Percentiles rank a stretch among this genome's conserved stretches.
Conservation (phyloP, 805 yeast species). For the Brettanomyces sp. region DNA sequence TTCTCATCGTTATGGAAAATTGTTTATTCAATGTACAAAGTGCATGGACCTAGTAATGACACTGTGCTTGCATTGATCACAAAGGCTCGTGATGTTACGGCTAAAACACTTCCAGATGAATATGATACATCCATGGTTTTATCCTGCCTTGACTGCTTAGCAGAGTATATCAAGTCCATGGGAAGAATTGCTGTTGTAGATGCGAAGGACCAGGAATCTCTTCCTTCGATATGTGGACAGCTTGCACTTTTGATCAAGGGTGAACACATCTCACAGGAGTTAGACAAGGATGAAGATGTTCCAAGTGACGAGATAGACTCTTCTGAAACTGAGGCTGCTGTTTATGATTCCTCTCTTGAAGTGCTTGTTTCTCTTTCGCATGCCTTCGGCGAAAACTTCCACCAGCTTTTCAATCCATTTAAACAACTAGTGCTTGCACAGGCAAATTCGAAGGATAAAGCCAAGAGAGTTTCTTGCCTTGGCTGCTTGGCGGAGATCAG, state of each 20-base stretch:
- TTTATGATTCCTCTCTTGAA: constrained; percentile 80
- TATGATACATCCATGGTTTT: constrained; percentile 78
- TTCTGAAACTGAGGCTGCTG: constrained; percentile 53
- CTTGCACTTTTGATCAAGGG: constrained; percentile 68
- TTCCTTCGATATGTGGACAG: constrained; percentile 64
- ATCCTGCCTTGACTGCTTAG: constrained; percentile 62
- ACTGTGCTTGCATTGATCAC: constrained; percentile 50
- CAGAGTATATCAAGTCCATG: constrained; percentile 55
- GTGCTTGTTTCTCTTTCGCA: constrained; percentile 68
- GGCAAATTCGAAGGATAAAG: constrained; percentile 52
- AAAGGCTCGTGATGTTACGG: constrained; percentile 58
- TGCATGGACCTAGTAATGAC: constrained; percentile 43
- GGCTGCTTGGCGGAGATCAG: constrained; percentile 90
- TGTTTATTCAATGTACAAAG: constrained; percentile 55
- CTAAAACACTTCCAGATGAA: constrained; percentile 62
- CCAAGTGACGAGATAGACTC: constrained; percentile 30
- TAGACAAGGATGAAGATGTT: constrained; percentile 40
- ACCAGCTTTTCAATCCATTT: constrained; percentile 60
- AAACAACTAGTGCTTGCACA: constrained; percentile 52
- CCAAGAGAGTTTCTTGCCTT: constrained; percentile 73
- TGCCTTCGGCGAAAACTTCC: constrained; percentile 73
- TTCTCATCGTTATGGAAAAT: constrained; percentile 76
- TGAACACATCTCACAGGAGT: constrained; percentile 75
- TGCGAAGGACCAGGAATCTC: constrained; percentile 39
- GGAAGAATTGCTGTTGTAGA: constrained; percentile 71